Conservation (phyloP, 495 filamentous ascomycete genomes). For the Bacidia gigantensis region DNA sequence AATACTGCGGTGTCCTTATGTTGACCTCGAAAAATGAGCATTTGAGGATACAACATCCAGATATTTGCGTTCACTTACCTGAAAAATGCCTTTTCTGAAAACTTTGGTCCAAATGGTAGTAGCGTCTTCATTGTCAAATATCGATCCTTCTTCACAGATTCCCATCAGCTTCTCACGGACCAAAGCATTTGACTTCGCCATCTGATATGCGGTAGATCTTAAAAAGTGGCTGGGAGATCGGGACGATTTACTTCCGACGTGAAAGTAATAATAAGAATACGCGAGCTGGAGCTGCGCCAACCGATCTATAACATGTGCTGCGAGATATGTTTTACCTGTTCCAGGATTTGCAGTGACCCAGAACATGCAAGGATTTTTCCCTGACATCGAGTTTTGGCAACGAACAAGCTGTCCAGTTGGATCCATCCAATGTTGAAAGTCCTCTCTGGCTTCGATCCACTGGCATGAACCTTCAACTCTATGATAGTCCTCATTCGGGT, state of each 20-base stretch:
- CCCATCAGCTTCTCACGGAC: slow-evolving; percentile 9
- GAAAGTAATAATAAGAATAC: slow-evolving; percentile 28
- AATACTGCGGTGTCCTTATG: slow-evolving; percentile 23
- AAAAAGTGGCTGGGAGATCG: slow-evolving; percentile 21
- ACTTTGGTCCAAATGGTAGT: slow-evolving; percentile 26
- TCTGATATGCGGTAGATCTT: slow-evolving; percentile 28
- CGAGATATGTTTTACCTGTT: slow-evolving; percentile 25
- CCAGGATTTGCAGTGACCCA: slow-evolving; percentile 25
- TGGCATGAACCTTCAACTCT: slow-evolving; percentile 23
- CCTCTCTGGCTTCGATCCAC: slow-evolving; percentile 19
- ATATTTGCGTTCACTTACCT: too few relatives aligned
- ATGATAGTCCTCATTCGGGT: slow-evolving; percentile 22
- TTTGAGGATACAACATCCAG: too few relatives aligned
- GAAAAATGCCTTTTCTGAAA: too few relatives aligned
- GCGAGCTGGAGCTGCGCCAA: slow-evolving; percentile 14
- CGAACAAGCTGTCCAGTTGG: too few relatives aligned
- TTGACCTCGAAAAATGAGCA: slow-evolving; percentile 21
- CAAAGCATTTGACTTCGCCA: slow-evolving; percentile 18
- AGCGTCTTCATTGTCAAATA: slow-evolving; percentile 20
- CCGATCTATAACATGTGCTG: slow-evolving; percentile 17
- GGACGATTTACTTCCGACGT: slow-evolving; percentile 21
- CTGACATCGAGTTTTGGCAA: neutral
- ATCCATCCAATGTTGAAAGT: slow-evolving; percentile 20
- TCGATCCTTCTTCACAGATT: slow-evolving; percentile 12
- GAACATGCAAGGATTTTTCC: slow-evolving; percentile 5